phyloP scores from a whole-genome alignment of 129 eudicot genomes.

The Arctium lappa region DNA sequence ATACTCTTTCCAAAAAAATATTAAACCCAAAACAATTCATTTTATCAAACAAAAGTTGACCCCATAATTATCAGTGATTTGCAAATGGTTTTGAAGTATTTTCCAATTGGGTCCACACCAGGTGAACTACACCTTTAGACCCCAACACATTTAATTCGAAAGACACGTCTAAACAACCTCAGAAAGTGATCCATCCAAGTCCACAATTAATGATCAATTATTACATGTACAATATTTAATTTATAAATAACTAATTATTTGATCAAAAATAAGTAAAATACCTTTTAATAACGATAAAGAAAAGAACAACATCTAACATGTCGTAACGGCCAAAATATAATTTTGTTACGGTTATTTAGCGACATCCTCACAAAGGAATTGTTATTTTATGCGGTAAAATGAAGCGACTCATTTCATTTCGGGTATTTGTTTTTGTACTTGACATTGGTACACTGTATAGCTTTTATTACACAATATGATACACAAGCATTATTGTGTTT shows the following conservation, averaged over 20 bases:
- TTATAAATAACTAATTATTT: neutral
- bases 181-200: conserved; percentile 8
- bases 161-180: neutral
- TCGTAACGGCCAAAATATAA: neutral
- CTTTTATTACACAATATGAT: neutral
- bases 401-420: neutral
- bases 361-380: neutral
- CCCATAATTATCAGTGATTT: neutral
- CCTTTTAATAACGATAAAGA: neutral
- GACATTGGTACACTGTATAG: neutral
- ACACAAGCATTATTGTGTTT: neutral
- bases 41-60: neutral
- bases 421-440: neutral
- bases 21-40: neutral
- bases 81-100: neutral
- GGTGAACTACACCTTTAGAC: conserved; percentile 8
- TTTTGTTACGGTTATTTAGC: neutral
- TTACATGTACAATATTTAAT: neutral
- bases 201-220: conserved; percentile 9
- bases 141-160: neutral
- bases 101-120: conserved; percentile 9
- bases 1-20: too few relatives aligned
- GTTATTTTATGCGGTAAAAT: neutral
- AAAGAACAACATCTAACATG: neutral
- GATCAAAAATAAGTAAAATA: neutral